Evolutionary conservation across 306 rosid genomes (phyloP).

Genomic region (Senna siamea): DNA sequence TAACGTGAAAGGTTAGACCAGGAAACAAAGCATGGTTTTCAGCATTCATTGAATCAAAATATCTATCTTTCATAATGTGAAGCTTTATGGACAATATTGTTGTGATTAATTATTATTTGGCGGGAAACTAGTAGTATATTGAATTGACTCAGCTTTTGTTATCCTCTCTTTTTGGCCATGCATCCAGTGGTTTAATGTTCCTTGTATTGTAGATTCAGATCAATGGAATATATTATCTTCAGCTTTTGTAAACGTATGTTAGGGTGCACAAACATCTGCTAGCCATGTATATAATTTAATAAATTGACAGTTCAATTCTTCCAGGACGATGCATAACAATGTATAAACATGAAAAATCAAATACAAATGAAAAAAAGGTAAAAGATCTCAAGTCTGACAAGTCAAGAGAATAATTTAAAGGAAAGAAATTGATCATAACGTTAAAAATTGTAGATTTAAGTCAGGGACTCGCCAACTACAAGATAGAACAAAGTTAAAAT

Average conservation of each 20-base stretch:
- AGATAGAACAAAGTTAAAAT: not conserved
- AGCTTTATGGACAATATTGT: conserved; percentile 1
- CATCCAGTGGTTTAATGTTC: conserved; percentile 9
- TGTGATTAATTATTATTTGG: conserved; percentile 2
- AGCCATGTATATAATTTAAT: conserved; percentile 10
- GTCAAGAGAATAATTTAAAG: conserved; percentile 21
- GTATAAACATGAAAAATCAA: not conserved
- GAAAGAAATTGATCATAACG: conserved; percentile 19
- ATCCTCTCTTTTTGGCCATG: too few species aligned
- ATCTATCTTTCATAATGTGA: conserved; percentile 3
- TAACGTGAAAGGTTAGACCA: conserved; percentile 1
- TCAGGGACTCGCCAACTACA: not conserved
- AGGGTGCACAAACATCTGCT: conserved; percentile 2
- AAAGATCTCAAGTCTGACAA: not conserved
- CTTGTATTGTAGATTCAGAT: conserved; percentile 24
- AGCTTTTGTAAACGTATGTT: conserved; percentile 9
- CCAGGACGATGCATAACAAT: conserved; percentile 34
- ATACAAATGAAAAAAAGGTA: conserved; percentile 16
- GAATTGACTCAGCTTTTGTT: too few species aligned
- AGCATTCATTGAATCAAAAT: conserved; percentile 7
- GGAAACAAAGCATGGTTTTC: conserved; percentile 19
- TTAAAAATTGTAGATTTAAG: conserved; percentile 11
- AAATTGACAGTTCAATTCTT: not conserved
- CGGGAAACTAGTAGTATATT: conserved; percentile 20
- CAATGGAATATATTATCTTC: conserved; percentile 19